Conservation (phyloP, 1,284 basidiomycete genomes). For the Ganoderma lucidum region DNA sequence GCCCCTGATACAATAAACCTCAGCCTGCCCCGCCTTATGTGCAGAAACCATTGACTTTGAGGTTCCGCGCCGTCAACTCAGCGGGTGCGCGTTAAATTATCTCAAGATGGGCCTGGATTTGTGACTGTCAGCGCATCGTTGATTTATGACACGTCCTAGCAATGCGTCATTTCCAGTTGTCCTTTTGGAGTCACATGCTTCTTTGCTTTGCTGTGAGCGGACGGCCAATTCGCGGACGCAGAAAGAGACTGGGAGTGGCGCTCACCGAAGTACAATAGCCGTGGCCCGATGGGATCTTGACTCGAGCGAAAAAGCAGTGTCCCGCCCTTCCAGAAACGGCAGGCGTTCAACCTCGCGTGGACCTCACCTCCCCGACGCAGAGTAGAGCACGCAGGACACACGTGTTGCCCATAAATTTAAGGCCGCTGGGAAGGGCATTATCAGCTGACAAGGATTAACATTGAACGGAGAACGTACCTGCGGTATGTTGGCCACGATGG, state of each 20-base stretch:
- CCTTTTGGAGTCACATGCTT: neutral
- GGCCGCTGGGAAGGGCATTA: neutral
- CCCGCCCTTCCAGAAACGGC: neutral
- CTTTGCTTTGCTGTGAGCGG: neutral
- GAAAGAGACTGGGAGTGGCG: neutral
- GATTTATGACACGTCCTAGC: neutral
- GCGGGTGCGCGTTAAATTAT: too few species aligned
- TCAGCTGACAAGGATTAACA: neutral
- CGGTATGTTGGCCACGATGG: neutral
- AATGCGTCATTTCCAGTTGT: neutral
- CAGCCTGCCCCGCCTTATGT: neutral
- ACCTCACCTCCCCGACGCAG: neutral
- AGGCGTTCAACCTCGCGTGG: neutral
- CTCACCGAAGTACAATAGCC: neutral
- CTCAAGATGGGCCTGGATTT: neutral
- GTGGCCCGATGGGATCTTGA: neutral
- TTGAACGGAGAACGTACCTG: neutral
- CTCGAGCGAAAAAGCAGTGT: neutral
- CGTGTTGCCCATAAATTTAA: neutral
- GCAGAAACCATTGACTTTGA: neutral
- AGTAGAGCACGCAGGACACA: neutral
- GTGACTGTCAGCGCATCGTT: neutral
- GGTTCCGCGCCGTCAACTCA: neutral
- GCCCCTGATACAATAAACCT: neutral
- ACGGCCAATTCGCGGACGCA: neutral